Conservation (phyloP, 169 alveolate species). For the Plasmodium gallinaceum region DNA sequence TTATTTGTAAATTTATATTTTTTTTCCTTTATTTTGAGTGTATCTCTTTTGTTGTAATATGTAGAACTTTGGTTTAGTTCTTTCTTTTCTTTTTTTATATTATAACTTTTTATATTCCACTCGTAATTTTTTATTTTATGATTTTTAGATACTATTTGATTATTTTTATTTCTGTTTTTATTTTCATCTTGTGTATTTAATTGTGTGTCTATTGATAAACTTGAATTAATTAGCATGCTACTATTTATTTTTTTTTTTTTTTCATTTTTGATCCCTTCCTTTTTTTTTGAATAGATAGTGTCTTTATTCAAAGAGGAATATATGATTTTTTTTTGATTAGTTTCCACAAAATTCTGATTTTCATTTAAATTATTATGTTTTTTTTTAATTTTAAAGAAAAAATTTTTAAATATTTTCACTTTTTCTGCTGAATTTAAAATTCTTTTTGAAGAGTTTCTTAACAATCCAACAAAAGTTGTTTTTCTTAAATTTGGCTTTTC, state of each 20-base stretch:
- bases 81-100: neutral
- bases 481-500: conserved; percentile 7
- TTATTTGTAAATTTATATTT: conserved; percentile 3
- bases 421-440: conserved; percentile 36
- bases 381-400: conserved; percentile 41
- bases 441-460: conserved; percentile 38
- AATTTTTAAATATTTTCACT: conserved; percentile 18
- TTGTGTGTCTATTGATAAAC: neutral
- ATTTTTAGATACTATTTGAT: too few species aligned
- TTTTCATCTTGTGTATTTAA: too few species aligned
- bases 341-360: neutral
- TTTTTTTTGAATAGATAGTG: neutral
- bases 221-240: neutral
- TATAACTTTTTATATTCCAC: neutral
- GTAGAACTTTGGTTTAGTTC: neutral
- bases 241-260: neutral
- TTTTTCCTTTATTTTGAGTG: neutral
- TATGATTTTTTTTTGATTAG: neutral
- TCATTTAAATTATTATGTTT: conserved; percentile 9
- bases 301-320: neutral
- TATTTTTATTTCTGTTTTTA: too few species aligned
- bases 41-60: conserved; percentile 1
- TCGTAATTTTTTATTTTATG: neutral
- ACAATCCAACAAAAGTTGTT: conserved; percentile 3
- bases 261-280: neutral